Conservation (phyloP, 1,139 yeast species). For the Kodamaea derodonti region DNA sequence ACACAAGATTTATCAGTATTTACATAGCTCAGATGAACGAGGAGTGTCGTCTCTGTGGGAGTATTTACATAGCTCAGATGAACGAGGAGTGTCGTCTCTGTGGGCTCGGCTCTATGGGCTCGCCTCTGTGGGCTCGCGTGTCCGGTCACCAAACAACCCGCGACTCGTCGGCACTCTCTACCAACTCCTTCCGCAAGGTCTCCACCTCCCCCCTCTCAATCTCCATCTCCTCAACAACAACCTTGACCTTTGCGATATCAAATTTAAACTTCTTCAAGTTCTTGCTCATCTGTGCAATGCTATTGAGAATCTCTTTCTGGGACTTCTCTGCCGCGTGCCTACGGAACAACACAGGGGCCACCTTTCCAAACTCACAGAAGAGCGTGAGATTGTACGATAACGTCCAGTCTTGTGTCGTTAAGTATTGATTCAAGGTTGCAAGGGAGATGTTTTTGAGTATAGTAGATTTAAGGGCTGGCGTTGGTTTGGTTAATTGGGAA, state of each 20-base stretch:
- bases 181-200: background rate
- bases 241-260: background rate
- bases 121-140: no score
- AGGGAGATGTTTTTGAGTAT: slow-evolving; percentile 29
- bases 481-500: slow-evolving; percentile 14
- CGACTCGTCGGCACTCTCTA: background rate
- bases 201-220: background rate
- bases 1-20: no score
- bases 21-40: no score
- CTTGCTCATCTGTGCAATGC: slow-evolving; percentile 7
- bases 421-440: slow-evolving; percentile 18
- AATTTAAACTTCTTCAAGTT: slow-evolving; percentile 5
- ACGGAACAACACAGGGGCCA: slow-evolving; percentile 9
- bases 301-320: slow-evolving; percentile 3
- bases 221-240: background rate
- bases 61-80: no score
- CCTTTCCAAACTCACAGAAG: slow-evolving; percentile 26
- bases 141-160: background rate
- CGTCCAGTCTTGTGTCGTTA: slow-evolving; percentile 18
- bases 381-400: slow-evolving; percentile 20
- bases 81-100: no score
- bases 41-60: no score
- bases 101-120: no score
- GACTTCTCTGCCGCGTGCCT: background rate
- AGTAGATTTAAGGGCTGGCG: slow-evolving; percentile 19